Evolutionary conservation across 2,329 filamentous ascomycete species (phyloP), one percentile per base, ranked within the genome.

Genomic region (Thelonectria rubi): DNA sequence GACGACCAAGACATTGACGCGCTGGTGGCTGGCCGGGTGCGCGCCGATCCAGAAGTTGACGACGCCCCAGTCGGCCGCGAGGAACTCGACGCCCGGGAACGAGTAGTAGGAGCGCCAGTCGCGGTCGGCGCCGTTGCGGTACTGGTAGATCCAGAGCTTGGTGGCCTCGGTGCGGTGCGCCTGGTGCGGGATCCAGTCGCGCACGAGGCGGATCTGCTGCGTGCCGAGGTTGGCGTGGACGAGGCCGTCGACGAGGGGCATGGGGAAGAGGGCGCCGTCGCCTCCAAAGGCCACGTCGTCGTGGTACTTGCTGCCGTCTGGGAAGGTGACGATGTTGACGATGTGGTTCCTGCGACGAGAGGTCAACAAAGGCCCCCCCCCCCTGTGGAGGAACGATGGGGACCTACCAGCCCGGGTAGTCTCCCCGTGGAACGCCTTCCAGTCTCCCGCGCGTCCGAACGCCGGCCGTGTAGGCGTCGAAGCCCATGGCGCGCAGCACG

Each of bases 211-310:
- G 62, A 87, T 80, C 65, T 88, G 77, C 60, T 87, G 83, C 2
- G 82, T 78, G 10, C 83, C 84, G 2, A 88, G 76, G 69, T 86
- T 85, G 55, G 74, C 62, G 42, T 79, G 76, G 3, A 79, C 69
- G 9, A 75, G 69, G 3, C 75, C 75, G 6, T 81, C 75, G 21
- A 79, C 71, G 3, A 91, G 76, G 1, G 81, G 82, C 34, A 91
- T 73, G 4, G 88, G 87, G 9, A 76, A 76, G 0, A 84, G 88
- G 0, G 87, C 80, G 1, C 85, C 84, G 65, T 88, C 85, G n/a
- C 84, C 85, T 18, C 88, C 89, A 68, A 91, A 91, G 1, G 84
- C 87, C 4, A 89, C 84, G 70, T 91, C 89, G 5, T 85, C 76
- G 73, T 83, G 77, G 71, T 84, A 87, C 61, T 79, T 77, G 42